A percentile compares a stretch with the other conserved stretches of the same genome.
phyloP scores from a whole-genome alignment of 2,329 filamentous ascomycete species.

The Talaromyces sp. region DNA sequence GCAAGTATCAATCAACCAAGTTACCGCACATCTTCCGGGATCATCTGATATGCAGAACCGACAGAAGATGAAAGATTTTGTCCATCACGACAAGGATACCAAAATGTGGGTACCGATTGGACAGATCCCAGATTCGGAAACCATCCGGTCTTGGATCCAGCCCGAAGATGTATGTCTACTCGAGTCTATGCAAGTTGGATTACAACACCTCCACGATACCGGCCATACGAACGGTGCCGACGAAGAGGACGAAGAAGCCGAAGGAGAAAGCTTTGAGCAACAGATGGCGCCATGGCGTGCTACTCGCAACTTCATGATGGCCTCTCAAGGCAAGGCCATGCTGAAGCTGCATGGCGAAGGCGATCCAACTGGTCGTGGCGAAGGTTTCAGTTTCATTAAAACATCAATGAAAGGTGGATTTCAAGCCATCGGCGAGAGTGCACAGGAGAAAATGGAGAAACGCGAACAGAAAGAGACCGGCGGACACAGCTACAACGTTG shows the following conservation, averaged over 20 bases:
- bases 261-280: slow-evolving; percentile 74
- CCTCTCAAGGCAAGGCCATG: slow-evolving; percentile 94
- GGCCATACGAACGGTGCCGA: slow-evolving; percentile 73
- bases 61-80: slow-evolving; percentile 95
- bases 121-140: slow-evolving; percentile 73
- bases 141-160: slow-evolving; percentile 83
- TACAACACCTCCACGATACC: slow-evolving; percentile 85
- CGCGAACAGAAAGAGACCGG: slow-evolving; percentile 68
- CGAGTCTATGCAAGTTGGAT: slow-evolving; percentile 94
- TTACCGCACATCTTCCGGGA: slow-evolving; percentile 88
- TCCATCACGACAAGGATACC: slow-evolving; percentile 82
- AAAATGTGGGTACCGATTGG: slow-evolving; percentile 86
- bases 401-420: slow-evolving; percentile 99
- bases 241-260: slow-evolving; percentile 65
- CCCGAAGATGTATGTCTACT: slow-evolving; percentile 93
- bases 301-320: slow-evolving; percentile 93
- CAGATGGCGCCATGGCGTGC: slow-evolving; percentile 95
- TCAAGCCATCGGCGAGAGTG: slow-evolving; percentile 82
- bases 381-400: slow-evolving; percentile 95
- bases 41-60: slow-evolving; percentile 94
- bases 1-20: slow-evolving; percentile 72
- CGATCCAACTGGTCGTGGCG: slow-evolving; percentile 87
- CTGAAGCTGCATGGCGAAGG: slow-evolving; percentile 90
- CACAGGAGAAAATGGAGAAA: slow-evolving; percentile 80
- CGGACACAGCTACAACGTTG: slow-evolving; percentile 96